These are phyloP conservation scores for Inga leiocalycina DNA, from an alignment of 306 rosid species.

Conservation along the genomic window DNA sequence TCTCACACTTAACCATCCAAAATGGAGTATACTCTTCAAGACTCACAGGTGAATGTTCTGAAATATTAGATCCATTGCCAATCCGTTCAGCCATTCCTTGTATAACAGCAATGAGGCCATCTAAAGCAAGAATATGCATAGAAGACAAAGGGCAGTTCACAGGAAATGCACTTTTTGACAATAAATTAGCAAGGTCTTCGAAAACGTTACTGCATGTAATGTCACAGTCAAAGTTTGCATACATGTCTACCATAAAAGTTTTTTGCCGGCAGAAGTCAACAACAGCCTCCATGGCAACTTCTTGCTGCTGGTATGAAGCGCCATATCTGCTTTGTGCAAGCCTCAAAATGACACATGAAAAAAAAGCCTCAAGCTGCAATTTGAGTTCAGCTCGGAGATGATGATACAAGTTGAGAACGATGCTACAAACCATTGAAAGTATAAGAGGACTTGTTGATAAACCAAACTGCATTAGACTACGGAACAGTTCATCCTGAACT, in stretches of 20 bases:
- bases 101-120: conserved; percentile 94
- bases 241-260: conserved; percentile 90
- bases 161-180: conserved; percentile 91
- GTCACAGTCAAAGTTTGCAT: conserved; percentile 92
- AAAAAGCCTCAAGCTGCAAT: conserved; percentile 86
- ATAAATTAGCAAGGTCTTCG: conserved; percentile 86
- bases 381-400: conserved; percentile 80
- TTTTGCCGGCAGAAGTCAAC: conserved; percentile 94
- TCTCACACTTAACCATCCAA: conserved; percentile 97
- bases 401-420: conserved; percentile 79
- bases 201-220: conserved; percentile 95
- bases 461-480: conserved; percentile 86
- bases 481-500: conserved; percentile 88
- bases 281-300: conserved; percentile 93
- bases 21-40: conserved; percentile 92
- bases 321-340: conserved; percentile 88
- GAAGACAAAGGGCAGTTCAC: conserved; percentile 88
- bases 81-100: conserved; percentile 98
- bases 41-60: conserved; percentile 63
- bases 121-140: conserved; percentile 90
- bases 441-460: conserved; percentile 80
- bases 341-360: conserved; percentile 88
- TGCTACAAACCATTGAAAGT: conserved; percentile 85
- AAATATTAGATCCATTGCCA: conserved; percentile 66
- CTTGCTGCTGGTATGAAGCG: conserved; percentile 91